Percentiles rank a stretch among this genome's conserved stretches.
Evolutionary conservation across 768 basidiomycete species (phyloP).

Genomic region (Hortiboletus campestris): DNA sequence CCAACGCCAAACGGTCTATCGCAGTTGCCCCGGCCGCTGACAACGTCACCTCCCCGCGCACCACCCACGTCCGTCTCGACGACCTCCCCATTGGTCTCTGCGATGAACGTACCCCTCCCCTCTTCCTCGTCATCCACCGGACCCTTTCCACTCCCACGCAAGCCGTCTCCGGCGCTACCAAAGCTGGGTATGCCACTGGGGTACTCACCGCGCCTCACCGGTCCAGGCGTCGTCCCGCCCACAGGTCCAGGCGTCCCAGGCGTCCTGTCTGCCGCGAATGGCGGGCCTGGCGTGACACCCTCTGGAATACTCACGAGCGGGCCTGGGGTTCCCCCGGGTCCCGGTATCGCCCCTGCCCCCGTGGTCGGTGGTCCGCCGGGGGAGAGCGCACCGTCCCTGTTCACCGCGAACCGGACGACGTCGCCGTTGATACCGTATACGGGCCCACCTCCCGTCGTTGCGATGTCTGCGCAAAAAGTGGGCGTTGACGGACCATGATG

Average conservation of each 20-base stretch:
- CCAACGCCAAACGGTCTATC: constrained; percentile 21
- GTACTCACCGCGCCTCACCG: constrained; percentile 31
- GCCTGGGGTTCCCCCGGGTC: constrained; percentile 29
- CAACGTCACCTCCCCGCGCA: constrained; percentile 40
- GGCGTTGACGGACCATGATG: constrained; percentile 15
- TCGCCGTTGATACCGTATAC: constrained; percentile 27
- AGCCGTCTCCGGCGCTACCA: constrained; percentile 26
- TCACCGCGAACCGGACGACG: constrained; percentile 14
- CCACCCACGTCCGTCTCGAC: constrained; percentile 19
- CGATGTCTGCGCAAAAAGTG: constrained; percentile 17
- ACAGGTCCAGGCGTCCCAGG: constrained; percentile 28
- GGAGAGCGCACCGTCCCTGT: constrained; percentile 13
- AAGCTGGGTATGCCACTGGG: constrained; percentile 29
- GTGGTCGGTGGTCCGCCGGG: constrained; percentile 4
- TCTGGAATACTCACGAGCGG: constrained; percentile 30
- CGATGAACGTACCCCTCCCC: constrained; percentile 13
- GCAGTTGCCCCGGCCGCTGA: constrained; percentile 23
- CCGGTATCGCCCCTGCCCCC: constrained; percentile 26
- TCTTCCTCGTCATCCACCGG: constrained; percentile 17
- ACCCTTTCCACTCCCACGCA: constrained; percentile 23
- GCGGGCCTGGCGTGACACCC: constrained; percentile 21
- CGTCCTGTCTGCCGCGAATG: constrained; percentile 16
- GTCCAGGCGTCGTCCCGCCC: constrained; percentile 30
- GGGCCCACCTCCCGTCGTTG: constrained; percentile 1
- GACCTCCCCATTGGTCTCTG: constrained; percentile 19